Conservation (phyloP, 78 protist species). For the Emiliania huxleyi region DNA sequence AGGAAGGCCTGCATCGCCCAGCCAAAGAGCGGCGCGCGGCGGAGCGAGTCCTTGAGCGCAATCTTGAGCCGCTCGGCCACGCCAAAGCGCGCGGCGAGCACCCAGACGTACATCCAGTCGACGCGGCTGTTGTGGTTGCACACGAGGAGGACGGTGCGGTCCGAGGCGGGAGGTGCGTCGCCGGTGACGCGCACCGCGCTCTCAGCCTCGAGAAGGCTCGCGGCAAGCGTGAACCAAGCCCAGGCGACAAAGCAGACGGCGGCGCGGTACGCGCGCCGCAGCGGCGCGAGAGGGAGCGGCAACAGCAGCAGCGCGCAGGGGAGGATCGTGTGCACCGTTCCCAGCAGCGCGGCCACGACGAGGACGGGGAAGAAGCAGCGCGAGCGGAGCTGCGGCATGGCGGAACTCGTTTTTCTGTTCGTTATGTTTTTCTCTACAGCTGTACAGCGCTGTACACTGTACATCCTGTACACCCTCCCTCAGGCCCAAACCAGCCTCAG, state of each 20-base stretch:
- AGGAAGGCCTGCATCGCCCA: slow-evolving; percentile 26
- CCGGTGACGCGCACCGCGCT: not conserved
- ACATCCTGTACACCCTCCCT: too few relatives aligned
- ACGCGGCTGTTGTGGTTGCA: slow-evolving; percentile 20
- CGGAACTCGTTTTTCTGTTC: too few relatives aligned
- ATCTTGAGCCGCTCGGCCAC: not conserved
- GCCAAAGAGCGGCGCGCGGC: not conserved
- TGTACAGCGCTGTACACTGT: too few relatives aligned
- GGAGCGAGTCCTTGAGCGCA: not conserved
- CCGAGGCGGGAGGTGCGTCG: not conserved
- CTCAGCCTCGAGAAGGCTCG: not conserved
- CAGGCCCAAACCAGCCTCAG: too few relatives aligned
- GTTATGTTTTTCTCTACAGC: too few relatives aligned
- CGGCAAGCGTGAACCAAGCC: not conserved
- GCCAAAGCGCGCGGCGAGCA: not conserved
- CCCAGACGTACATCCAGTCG: slow-evolving; percentile 18
- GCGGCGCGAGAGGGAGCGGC: not conserved
- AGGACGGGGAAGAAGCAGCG: not conserved
- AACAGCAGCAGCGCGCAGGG: not conserved
- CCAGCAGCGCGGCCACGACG: not conserved
- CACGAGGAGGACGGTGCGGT: not conserved
- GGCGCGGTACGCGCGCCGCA: not conserved
- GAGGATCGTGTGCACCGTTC: not conserved
- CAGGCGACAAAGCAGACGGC: not conserved
- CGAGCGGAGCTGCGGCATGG: too few relatives aligned